Evolutionary conservation across 2,329 filamentous ascomycete species (phyloP).

Genomic region (Nigrospora oryzae): DNA sequence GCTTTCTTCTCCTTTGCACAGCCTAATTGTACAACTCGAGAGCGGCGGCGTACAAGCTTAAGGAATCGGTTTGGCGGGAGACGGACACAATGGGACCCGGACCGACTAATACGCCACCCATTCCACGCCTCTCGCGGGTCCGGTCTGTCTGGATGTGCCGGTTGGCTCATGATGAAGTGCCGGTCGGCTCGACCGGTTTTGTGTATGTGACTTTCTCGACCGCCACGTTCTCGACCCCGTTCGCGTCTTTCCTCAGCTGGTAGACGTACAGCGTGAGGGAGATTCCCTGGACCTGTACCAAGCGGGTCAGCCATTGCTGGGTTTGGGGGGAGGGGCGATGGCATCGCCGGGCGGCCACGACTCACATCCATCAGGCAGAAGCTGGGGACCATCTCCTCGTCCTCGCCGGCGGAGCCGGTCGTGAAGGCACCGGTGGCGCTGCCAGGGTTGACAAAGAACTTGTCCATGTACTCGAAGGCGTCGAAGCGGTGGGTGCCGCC

Average conservation of each 20-base stretch:
- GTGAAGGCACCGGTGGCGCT: slow-evolving; percentile 57
- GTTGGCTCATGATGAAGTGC: slow-evolving; percentile 32
- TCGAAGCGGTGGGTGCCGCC: slow-evolving; percentile 62
- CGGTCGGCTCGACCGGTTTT: slow-evolving; percentile 58
- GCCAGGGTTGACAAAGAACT: slow-evolving; percentile 64
- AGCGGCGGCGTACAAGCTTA: too few relatives aligned
- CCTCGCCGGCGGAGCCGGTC: slow-evolving; percentile 46
- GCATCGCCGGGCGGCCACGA: slow-evolving; percentile 16
- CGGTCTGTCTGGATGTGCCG: too few relatives aligned
- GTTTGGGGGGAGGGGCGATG: neutral
- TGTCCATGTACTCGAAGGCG: slow-evolving; percentile 66
- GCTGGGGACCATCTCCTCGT: slow-evolving; percentile 75
- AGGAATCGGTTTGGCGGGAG: too few relatives aligned
- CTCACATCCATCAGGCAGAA: slow-evolving; percentile 97
- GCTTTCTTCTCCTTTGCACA: too few relatives aligned
- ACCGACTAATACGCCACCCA: too few relatives aligned
- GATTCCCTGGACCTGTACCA: slow-evolving; percentile 77
- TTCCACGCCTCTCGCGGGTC: too few relatives aligned
- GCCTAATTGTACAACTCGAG: too few relatives aligned
- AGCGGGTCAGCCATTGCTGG: neutral
- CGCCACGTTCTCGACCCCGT: slow-evolving; percentile 69
- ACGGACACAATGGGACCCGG: too few relatives aligned
- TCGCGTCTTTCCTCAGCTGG: slow-evolving; percentile 68
- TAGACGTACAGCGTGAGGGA: slow-evolving; percentile 95
- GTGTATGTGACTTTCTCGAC: slow-evolving; percentile 84